These are phyloP conservation scores for Prunella vulgaris DNA, from an alignment of 257 asterid genomes.

Conservation along the genomic window DNA sequence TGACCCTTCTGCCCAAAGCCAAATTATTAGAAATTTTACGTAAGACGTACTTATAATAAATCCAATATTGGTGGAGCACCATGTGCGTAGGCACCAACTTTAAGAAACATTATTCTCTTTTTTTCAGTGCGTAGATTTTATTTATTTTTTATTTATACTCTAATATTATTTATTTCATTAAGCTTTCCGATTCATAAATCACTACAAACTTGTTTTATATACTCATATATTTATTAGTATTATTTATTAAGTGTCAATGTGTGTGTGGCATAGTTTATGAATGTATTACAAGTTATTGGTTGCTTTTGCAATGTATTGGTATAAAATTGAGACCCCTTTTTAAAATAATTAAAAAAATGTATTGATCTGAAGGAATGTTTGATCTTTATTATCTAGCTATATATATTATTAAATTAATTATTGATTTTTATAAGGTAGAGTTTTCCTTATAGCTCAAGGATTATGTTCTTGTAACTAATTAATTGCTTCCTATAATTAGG, in stretches of 20 bases:
- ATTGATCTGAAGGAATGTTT: not conserved
- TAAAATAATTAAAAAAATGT: not conserved
- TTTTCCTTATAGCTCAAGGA: not conserved
- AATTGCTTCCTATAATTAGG: not conserved
- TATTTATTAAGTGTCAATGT: no score
- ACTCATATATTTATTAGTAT: no score
- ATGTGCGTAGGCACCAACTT: slow-evolving; percentile 21
- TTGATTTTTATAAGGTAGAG: not conserved
- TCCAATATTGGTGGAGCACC: slow-evolving; percentile 25
- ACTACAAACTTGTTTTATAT: not conserved
- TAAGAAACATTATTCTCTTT: not conserved
- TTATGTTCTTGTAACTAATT: not conserved
- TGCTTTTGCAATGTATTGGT: not conserved
- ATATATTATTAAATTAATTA: no score
- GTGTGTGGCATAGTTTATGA: no score
- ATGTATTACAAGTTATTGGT: no score
- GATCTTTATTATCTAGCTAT: not conserved
- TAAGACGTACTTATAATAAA: not conserved
- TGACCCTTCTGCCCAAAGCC: slow-evolving; percentile 34
- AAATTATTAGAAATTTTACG: slow-evolving; percentile 27
- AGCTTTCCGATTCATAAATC: slow-evolving; percentile 28
- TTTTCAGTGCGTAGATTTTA: not conserved
- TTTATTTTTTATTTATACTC: slow-evolving; percentile 8
- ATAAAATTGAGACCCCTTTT: not conserved
- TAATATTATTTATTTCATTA: slow-evolving; percentile 7